Percentiles rank a stretch among this genome's conserved stretches.
phyloP scores from a whole-genome alignment of 129 eudicot genomes.

The Helianthus tuberosus region DNA sequence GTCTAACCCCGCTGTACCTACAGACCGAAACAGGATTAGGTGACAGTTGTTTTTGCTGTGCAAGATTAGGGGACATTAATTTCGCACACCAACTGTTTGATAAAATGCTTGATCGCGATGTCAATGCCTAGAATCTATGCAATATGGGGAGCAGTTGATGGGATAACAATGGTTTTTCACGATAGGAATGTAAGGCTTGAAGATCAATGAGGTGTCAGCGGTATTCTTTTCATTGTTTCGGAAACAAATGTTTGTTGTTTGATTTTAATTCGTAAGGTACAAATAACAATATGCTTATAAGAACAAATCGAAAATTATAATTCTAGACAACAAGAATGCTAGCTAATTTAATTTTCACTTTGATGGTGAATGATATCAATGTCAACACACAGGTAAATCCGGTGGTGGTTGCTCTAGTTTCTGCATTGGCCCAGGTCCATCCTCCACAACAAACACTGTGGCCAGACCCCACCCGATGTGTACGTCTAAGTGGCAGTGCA shows the following conservation, averaged over 20 bases:
- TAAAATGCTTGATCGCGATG: not conserved
- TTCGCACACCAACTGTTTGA: not conserved
- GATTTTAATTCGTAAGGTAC: conserved; percentile 24
- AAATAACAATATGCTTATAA: not conserved
- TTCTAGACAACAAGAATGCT: conserved; percentile 34
- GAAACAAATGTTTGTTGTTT: conserved; percentile 17
- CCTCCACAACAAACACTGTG: conserved; percentile 75
- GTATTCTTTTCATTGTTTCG: not conserved
- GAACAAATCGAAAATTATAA: conserved; percentile 15
- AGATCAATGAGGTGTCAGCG: no score
- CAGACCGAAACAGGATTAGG: no score
- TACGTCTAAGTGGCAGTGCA: conserved; percentile 98
- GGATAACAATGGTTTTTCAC: no score
- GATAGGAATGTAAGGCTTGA: no score
- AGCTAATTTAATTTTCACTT: conserved; percentile 7
- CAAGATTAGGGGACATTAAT: not conserved
- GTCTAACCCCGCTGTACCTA: no score
- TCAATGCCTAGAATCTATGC: not conserved
- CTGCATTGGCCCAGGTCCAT: conserved; percentile 72
- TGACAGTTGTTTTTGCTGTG: no score
- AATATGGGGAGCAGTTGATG: no score
- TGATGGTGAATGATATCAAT: conserved; percentile 2
- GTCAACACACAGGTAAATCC: conserved; percentile 72
- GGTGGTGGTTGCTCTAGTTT: conserved; percentile 65
- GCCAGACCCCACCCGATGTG: conserved; percentile 96